Base-by-base conservation (phyloP, 2,329 filamentous ascomycete species). In the Phaeomoniella chlamydospora region DNA sequence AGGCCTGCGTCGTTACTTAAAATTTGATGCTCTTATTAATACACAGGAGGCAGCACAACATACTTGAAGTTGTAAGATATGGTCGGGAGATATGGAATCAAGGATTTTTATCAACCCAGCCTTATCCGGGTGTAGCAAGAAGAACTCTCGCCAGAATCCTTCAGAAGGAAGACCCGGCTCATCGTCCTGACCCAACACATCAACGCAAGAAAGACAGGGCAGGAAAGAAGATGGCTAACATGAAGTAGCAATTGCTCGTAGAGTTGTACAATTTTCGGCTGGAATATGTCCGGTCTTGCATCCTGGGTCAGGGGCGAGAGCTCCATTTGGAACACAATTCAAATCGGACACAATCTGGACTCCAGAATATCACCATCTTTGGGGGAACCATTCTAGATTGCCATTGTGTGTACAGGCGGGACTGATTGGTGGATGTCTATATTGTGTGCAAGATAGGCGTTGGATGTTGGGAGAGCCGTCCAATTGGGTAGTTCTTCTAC, bases 131-230 rank as follows among this genome's bases (percentile, higher is more conserved):
- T 77, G 77, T 39, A 94, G 68, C 26, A 98, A 70, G 57, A 98
- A 98, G 61, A 98, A 86, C 59, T 94, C 90, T 45, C 75, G 72
- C 90, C 90, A 98, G 62, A 94, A 98, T 31, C 86, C 88, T 41
- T 94, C 85, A 1, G 83, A 73, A 42, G 80, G 80, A 17, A 86
- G 79, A 35, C 65, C 58, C 40, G 75, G 71, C 41, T 80, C 70
- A 37, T 76, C 71, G 44, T 79, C 74, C 61, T 81, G 55, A 51
- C 56, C 12, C 22, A 49, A 49, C 45, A 49, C 29, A 40, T 43
- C 37, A 40, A 39, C 17, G 39, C n/a, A 18, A 43, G 41, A 34
- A 34, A 33, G 38, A 18, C 12, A 11, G 14, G n/a, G 4, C 38
- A 22, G 15, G 6, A 9, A 26, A 33, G 36, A 22, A 30, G 37